Percentiles rank a stretch among this genome's conserved stretches.
Conservation (phyloP, 768 basidiomycete genomes). For the Mrakia hoshinonis region DNA sequence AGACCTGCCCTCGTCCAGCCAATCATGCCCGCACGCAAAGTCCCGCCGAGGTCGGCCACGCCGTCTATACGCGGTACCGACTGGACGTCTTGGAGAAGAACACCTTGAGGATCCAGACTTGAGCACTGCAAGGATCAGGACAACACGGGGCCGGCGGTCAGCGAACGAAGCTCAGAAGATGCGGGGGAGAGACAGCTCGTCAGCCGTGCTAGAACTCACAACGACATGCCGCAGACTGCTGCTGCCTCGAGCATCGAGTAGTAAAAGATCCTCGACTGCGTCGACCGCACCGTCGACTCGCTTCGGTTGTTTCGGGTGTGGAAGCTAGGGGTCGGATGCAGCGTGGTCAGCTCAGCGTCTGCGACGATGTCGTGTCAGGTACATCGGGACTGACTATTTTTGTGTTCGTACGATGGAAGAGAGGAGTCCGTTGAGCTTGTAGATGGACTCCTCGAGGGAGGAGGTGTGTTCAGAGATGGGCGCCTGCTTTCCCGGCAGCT, state of each 20-base stretch:
- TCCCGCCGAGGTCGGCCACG: too few relatives aligned
- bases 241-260: conserved; percentile 74
- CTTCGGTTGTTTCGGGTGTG: conserved; percentile 90
- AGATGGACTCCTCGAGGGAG: conserved; percentile 89
- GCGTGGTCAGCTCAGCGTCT: too few relatives aligned
- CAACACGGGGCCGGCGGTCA: neutral
- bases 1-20: too few relatives aligned
- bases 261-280: conserved; percentile 88
- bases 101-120: conserved; percentile 86
- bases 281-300: conserved; percentile 85
- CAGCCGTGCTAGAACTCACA: conserved; percentile 49
- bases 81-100: conserved; percentile 79
- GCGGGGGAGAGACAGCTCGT: neutral
- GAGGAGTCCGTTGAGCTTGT: conserved; percentile 76
- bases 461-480: conserved; percentile 80
- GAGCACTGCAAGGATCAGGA: conserved; percentile 36
- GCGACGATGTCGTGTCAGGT: too few relatives aligned
- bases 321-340: conserved; percentile 50
- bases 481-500: conserved; percentile 76
- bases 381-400: conserved; percentile 80
- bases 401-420: conserved; percentile 85
- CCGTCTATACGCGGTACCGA: conserved; percentile 23
- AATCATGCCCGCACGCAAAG: too few relatives aligned
- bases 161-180: too few relatives aligned
- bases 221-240: conserved; percentile 73